Evolutionary conservation across 2,329 filamentous ascomycete genomes (phyloP).

Genomic region (Leptographium lundbergii): DNA sequence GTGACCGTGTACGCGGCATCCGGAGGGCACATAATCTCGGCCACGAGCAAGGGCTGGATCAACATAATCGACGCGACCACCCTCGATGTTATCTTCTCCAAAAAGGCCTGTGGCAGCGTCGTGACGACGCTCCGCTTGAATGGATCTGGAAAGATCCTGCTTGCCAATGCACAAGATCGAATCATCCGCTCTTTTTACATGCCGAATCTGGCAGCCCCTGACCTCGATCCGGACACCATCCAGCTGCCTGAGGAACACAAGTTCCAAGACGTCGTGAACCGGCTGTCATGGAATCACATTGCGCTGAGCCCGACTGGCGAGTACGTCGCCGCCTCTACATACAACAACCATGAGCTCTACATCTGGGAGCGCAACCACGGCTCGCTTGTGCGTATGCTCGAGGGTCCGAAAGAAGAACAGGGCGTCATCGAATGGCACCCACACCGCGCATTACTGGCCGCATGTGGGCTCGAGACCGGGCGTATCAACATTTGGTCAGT

Average conservation of each 20-base stretch:
- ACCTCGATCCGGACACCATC: conserved; percentile 73
- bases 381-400: conserved; percentile 89
- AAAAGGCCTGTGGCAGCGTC: conserved; percentile 74
- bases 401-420: conserved; percentile 92
- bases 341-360: conserved; percentile 97
- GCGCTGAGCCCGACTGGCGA: conserved; percentile 90
- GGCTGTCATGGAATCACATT: conserved; percentile 91
- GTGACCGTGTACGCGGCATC: conserved; percentile 77
- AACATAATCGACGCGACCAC: conserved; percentile 85
- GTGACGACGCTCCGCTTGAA: conserved; percentile 81
- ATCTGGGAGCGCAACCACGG: conserved; percentile 94
- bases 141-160: conserved; percentile 69
- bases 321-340: conserved; percentile 91
- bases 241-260: conserved; percentile 91
- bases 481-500: conserved; percentile 95
- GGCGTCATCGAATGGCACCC: conserved; percentile 98
- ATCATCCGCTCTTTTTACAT: conserved; percentile 89
- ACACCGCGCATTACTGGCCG: conserved; percentile 71
- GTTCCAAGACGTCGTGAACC: conserved; percentile 95
- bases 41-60: conserved; percentile 89
- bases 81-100: conserved; percentile 75
- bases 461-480: conserved; percentile 84
- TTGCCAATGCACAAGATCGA: conserved; percentile 88
- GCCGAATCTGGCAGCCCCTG: conserved; percentile 57
- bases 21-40: conserved; percentile 80